phyloP scores from a whole-genome alignment of 305 asterid genomes.

The Fraxinus xanthoxyloides region DNA sequence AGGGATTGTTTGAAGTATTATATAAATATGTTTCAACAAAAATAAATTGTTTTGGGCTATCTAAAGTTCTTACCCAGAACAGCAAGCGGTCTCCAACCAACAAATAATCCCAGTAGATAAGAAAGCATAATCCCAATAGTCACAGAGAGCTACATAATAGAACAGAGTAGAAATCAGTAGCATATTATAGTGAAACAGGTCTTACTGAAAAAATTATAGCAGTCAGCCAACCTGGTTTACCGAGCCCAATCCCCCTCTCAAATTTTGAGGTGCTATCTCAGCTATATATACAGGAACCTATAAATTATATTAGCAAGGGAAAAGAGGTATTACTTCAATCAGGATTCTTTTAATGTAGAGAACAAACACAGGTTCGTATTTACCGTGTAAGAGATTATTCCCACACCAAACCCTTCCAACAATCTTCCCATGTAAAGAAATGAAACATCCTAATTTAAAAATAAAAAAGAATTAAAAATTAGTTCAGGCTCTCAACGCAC shows the following conservation, averaged over 20 bases:
- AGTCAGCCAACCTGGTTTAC: slow-evolving; percentile 77
- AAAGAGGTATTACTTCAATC: not conserved
- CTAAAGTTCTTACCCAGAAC: slow-evolving; percentile 65
- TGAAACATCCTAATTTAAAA: slow-evolving; percentile 55
- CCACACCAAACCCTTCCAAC: slow-evolving; percentile 98
- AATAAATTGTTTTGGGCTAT: not conserved
- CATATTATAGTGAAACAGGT: slow-evolving; percentile 12
- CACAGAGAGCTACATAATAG: slow-evolving; percentile 68
- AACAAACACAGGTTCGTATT: slow-evolving; percentile 7
- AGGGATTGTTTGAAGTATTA: not conserved
- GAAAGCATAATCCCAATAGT: slow-evolving; percentile 92
- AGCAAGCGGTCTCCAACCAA: slow-evolving; percentile 86
- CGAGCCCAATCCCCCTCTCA: slow-evolving; percentile 87
- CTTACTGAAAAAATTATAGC: slow-evolving; percentile 1
- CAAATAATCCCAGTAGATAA: slow-evolving; percentile 81
- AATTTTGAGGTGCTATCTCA: slow-evolving; percentile 88
- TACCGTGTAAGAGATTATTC: slow-evolving; percentile 90
- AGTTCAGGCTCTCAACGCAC: not conserved
- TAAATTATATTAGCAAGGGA: slow-evolving; percentile 4
- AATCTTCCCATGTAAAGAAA: slow-evolving; percentile 98
- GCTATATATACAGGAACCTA: slow-evolving; percentile 98
- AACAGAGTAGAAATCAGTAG: slow-evolving; percentile 10
- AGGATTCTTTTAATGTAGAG: not conserved
- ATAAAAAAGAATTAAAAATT: not conserved
- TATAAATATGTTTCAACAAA: not conserved